These are phyloP conservation scores for Penicillium paradoxum DNA, from an alignment of 495 filamentous ascomycete genomes.

Conservation along the genomic window DNA sequence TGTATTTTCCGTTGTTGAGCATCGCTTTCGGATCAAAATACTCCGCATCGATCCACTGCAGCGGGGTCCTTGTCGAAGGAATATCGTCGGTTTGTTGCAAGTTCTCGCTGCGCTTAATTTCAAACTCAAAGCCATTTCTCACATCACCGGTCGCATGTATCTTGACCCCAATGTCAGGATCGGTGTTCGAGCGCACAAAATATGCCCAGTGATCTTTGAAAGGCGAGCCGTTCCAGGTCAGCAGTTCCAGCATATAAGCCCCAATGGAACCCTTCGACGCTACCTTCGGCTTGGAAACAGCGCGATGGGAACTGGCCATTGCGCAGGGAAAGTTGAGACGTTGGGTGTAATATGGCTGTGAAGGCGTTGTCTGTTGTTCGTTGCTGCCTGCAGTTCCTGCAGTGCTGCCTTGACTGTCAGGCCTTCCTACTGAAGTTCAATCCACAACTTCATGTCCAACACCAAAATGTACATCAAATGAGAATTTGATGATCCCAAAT, in stretches of 20 bases:
- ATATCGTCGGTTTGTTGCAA: slow-evolving; percentile 2
- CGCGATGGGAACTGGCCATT: neutral
- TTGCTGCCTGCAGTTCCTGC: neutral
- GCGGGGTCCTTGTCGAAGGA: slow-evolving; percentile 17
- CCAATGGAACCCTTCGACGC: neutral
- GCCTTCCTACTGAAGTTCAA: neutral
- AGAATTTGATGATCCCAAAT: no score
- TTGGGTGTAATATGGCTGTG: neutral
- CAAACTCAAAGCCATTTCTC: slow-evolving; percentile 19
- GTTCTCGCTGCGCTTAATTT: slow-evolving; percentile 21
- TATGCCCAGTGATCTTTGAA: slow-evolving; percentile 35
- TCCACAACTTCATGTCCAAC: no score
- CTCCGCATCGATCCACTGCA: slow-evolving; percentile 23
- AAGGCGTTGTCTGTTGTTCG: neutral
- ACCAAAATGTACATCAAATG: neutral
- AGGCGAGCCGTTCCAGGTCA: slow-evolving; percentile 26
- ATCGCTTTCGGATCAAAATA: slow-evolving; percentile 20
- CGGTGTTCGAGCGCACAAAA: slow-evolving; percentile 12
- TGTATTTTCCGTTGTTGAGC: slow-evolving; percentile 14
- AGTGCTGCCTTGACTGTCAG: neutral
- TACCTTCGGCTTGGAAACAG: neutral
- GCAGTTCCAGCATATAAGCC: slow-evolving; percentile 19
- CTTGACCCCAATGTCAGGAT: slow-evolving; percentile 16
- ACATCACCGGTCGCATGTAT: slow-evolving; percentile 27
- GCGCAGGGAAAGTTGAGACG: no score